A percentile compares a stretch with the other conserved stretches of the same genome.
Conservation (phyloP, 768 basidiomycete species). For the Boletales sp. region DNA sequence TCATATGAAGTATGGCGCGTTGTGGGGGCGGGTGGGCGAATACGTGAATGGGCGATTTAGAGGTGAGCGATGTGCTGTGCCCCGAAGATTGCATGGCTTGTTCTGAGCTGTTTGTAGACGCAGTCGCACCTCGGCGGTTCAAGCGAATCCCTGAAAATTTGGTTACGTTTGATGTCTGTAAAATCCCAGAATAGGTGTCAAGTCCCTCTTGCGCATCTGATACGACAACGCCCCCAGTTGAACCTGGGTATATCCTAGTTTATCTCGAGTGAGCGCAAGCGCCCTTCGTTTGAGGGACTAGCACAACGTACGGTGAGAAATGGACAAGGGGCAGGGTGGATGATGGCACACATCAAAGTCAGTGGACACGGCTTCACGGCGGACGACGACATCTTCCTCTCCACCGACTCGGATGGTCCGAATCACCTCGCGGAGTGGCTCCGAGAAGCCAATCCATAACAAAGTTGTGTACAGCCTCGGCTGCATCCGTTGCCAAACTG, state of each 20-base stretch:
- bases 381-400: conserved; percentile 71
- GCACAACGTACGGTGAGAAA: not conserved
- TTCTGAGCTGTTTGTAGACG: no score
- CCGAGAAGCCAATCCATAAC: conserved; percentile 79
- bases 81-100: no score
- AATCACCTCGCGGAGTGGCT: conserved; percentile 78
- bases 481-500: conserved; percentile 54
- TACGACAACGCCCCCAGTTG: conserved; percentile 65
- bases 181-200: conserved; percentile 80
- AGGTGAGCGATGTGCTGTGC: no score
- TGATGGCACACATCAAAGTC: conserved; percentile 74
- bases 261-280: conserved; percentile 77
- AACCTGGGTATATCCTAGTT: conserved; percentile 57
- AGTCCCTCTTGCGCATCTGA: conserved; percentile 73
- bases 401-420: conserved; percentile 82
- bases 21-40: no score
- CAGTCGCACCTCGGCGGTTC: no score
- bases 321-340: not conserved
- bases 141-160: no score
- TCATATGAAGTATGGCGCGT: no score
- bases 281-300: conserved; percentile 94
- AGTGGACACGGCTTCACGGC: conserved; percentile 75
- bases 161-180: conserved; percentile 91
- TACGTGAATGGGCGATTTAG: no score
- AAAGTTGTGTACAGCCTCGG: conserved; percentile 70